Conservation (phyloP, 352 stramenopile species). For the Phytophthora ramorum region DNA sequence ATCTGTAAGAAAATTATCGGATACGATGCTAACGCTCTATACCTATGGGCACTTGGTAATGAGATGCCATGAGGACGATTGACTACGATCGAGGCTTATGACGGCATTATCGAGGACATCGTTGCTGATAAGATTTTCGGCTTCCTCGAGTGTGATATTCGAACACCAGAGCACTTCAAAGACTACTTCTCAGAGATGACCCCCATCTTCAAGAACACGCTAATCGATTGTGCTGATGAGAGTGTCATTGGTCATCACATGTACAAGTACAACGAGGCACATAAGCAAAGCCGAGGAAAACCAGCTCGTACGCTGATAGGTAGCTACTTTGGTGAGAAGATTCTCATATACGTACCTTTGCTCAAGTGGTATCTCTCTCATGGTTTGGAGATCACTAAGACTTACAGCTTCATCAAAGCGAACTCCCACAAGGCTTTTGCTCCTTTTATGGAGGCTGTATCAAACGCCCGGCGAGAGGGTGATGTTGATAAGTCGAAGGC, state of each 20-base stretch:
- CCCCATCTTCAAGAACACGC: conserved; percentile 29
- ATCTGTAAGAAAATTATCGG: conserved; percentile 21
- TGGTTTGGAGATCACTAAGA: conserved; percentile 37
- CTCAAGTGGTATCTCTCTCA: conserved; percentile 49
- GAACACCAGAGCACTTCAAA: background rate
- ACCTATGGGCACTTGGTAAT: conserved; percentile 19
- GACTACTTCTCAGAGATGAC: conserved; percentile 35
- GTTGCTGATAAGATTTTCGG: background rate
- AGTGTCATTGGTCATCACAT: conserved; percentile 43
- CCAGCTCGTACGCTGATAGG: conserved; percentile 34
- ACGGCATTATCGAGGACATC: conserved; percentile 24
- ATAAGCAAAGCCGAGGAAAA: conserved; percentile 10
- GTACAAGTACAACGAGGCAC: conserved; percentile 26
- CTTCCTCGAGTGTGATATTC: conserved; percentile 3
- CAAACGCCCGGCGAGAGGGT: conserved; percentile 31
- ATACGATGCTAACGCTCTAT: conserved; percentile 18
- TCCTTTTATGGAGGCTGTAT: conserved; percentile 27
- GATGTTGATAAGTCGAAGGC: conserved; percentile 30
- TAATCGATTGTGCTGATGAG: conserved; percentile 5
- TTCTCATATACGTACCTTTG: conserved; percentile 41
- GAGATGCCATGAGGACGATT: conserved; percentile 43
- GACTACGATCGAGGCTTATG: background rate
- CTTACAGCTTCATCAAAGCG: conserved; percentile 23
- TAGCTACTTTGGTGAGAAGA: conserved; percentile 42
- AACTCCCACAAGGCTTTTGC: conserved; percentile 13